Base-by-base conservation (phyloP, 345 rosid genomes). In the Salix purpurea region DNA sequence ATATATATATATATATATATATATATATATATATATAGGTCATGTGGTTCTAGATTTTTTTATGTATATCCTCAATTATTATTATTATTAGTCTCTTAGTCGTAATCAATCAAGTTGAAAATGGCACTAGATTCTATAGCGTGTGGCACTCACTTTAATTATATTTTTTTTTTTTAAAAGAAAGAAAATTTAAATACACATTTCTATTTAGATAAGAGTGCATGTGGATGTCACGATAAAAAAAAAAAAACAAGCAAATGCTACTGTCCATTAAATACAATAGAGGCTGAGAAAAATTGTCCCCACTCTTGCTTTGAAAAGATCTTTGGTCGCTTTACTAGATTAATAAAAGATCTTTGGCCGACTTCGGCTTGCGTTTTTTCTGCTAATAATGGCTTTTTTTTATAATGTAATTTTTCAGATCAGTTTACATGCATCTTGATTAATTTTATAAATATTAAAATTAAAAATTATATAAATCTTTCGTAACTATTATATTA, bases 391-490 rank as follows among this genome's bases (percentile, higher is more conserved):
- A 56, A 2, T 56, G 24, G 4, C 4, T 40, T 32, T 32, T 32
- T 32, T 32, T 32, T 32, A 32, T 4, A 32, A 0, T 4, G 34
- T 32, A 30, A 30, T 30, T 30, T 30, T 30, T 30, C 4, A 30
- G 2, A 30, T 0, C 4, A 30, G 2, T 30, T 30, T 2, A 3
- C 4, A 3, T 30, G 0, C 0, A 30, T 30, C 0, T 32, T 4
- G 0, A 32, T 34, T 34, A 34, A 34, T 34, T 4, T 34, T 0
- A 34, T 0, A 0, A 34, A 0, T 34, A 2, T 4, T 34, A 34
- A 34, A 34, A 34, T 34, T 34, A 34, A 4, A 32, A 34, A 34
- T 4, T 34, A 34, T 34, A 34, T 34, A 34, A 4, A 4, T 4
- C 0, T 34, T 4, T 34, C 4, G 0, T 34, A 4, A 34, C 0